Conservation (phyloP, 2,329 filamentous ascomycete genomes). For the Botrytis deweyae region DNA sequence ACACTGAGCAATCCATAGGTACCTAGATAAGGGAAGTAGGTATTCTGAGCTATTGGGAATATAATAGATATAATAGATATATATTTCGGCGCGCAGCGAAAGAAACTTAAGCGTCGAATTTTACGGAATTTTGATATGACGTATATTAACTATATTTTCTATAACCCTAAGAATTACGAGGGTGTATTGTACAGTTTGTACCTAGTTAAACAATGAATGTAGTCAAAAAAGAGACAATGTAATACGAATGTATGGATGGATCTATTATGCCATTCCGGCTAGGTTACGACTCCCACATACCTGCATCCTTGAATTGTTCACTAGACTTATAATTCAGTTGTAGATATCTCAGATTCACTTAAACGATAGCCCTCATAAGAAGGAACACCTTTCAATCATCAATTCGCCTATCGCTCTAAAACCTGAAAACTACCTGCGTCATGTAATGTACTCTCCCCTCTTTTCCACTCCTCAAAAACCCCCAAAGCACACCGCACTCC, state of each 20-base stretch:
- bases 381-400: neutral
- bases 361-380: neutral
- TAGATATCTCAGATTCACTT: neutral
- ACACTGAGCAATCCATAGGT: too few species aligned
- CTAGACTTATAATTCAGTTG: neutral
- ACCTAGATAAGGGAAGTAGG: too few species aligned
- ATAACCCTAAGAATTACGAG: neutral
- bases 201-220: neutral
- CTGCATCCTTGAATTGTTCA: neutral
- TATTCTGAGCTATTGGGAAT: too few species aligned
- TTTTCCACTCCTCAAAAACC: neutral
- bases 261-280: neutral
- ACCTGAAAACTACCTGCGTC: constrained; percentile 3
- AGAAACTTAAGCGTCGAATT: too few species aligned
- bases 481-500: neutral
- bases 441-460: neutral
- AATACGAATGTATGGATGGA: neutral
- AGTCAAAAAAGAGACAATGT: neutral
- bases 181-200: neutral
- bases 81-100: too few species aligned
- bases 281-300: neutral
- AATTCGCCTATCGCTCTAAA: constrained; percentile 13
- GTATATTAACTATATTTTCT: too few species aligned
- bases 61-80: too few species aligned
- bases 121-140: too few species aligned